Evolutionary conservation across 257 asterid genomes (phyloP).

Genomic region (Gentiana macrophylla): DNA sequence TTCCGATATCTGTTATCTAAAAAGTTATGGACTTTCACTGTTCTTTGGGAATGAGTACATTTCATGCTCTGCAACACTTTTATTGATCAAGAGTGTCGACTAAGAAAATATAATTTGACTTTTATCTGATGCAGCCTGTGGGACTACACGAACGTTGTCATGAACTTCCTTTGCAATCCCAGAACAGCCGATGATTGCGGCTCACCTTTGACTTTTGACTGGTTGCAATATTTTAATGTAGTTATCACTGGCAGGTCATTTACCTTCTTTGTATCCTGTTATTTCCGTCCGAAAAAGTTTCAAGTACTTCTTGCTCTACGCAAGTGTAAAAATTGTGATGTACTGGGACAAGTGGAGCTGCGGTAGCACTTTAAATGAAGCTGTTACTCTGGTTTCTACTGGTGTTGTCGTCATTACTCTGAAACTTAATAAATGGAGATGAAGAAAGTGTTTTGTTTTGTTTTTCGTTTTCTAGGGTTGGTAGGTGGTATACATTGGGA

Average conservation of each 20-base stretch:
- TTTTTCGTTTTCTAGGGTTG: too few species aligned
- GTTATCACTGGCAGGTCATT: slow-evolving; percentile 92
- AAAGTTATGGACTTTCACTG: too few species aligned
- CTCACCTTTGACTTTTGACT: slow-evolving; percentile 48
- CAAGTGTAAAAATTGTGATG: background rate
- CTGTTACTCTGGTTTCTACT: background rate
- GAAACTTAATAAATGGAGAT: too few species aligned
- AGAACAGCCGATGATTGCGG: slow-evolving; percentile 28
- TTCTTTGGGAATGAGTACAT: too few species aligned
- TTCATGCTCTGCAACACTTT: background rate
- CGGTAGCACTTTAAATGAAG: background rate
- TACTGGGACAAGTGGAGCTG: background rate
- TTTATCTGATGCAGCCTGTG: slow-evolving; percentile 62
- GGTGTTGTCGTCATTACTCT: too few species aligned
- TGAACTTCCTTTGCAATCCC: slow-evolving; percentile 89
- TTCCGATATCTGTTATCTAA: too few species aligned
- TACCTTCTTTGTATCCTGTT: slow-evolving; percentile 14
- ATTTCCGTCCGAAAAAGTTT: background rate
- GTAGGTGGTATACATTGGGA: too few species aligned
- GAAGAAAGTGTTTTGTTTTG: too few species aligned
- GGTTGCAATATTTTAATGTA: slow-evolving; percentile 83
- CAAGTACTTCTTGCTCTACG: too few species aligned
- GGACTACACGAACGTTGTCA: slow-evolving; percentile 90
- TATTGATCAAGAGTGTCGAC: background rate
- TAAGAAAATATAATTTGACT: background rate